These are phyloP conservation scores for Fusarium napiforme DNA, from an alignment of 2,329 filamentous ascomycete genomes.

Conservation along the genomic window DNA sequence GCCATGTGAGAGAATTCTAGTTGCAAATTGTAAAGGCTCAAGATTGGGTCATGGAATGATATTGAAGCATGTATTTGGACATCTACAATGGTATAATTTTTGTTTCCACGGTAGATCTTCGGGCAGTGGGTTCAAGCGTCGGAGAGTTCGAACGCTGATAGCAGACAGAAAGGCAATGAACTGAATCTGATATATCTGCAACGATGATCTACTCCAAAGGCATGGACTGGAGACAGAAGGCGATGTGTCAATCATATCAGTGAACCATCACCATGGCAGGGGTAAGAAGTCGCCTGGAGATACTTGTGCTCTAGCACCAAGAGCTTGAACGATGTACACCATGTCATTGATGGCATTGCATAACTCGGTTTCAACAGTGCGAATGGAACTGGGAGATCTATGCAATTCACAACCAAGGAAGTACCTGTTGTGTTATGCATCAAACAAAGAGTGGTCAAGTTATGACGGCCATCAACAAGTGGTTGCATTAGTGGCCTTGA, in stretches of 20 bases:
- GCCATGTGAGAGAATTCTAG: slow-evolving; percentile 4
- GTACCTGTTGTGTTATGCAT: neutral
- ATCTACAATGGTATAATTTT: slow-evolving; percentile 12
- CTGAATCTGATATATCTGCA: neutral
- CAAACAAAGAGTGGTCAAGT: slow-evolving; percentile 15
- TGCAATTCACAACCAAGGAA: neutral
- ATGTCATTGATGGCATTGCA: neutral
- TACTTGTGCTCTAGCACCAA: neutral
- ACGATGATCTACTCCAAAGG: neutral
- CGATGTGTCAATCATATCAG: neutral
- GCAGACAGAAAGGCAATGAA: neutral
- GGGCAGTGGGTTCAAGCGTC: neutral
- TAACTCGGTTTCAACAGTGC: neutral
- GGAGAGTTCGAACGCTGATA: neutral
- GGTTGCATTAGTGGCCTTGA: slow-evolving; percentile 39
- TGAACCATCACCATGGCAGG: neutral
- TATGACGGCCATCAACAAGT: slow-evolving; percentile 28
- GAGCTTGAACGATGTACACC: neutral
- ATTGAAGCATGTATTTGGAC: neutral
- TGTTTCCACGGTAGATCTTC: slow-evolving; percentile 27
- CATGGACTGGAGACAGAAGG: neutral
- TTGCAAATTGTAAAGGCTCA: neutral
- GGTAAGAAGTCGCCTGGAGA: neutral
- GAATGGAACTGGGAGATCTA: neutral
- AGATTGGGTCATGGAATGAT: neutral